These are phyloP conservation scores for Penicillium lividum DNA, from an alignment of 495 filamentous ascomycete genomes.

Conservation along the genomic window DNA sequence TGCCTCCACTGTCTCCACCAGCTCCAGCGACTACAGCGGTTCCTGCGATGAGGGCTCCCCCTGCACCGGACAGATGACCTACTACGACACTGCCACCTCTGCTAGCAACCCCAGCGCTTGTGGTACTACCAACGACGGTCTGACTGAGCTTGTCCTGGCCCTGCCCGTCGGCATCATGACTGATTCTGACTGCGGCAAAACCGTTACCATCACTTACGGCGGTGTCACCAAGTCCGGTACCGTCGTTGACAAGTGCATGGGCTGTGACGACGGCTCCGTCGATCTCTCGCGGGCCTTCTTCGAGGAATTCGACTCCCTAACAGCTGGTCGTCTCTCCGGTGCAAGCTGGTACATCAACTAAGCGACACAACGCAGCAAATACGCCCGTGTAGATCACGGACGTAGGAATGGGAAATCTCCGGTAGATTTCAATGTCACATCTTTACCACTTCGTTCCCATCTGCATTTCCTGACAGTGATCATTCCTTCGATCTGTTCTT, in stretches of 20 bases:
- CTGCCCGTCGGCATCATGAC: constrained; percentile 54
- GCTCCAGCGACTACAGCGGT: constrained; percentile 31
- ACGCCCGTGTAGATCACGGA: constrained; percentile 25
- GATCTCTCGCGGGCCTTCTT: constrained; percentile 51
- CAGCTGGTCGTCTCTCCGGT: constrained; percentile 33
- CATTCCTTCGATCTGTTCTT: constrained; percentile 11
- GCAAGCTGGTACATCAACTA: constrained; percentile 43
- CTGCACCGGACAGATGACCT: constrained; percentile 45
- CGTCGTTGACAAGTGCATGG: constrained; percentile 76
- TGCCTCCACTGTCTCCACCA: constrained; percentile 16
- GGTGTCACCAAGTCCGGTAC: constrained; percentile 57
- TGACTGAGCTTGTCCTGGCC: constrained; percentile 45
- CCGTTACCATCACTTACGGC: constrained; percentile 57
- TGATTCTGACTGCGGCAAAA: constrained; percentile 65
- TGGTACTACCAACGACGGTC: constrained; percentile 44
- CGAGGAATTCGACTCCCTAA: constrained; percentile 30
- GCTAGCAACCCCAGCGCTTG: constrained; percentile 44
- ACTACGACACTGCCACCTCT: constrained; percentile 47
- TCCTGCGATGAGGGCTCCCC: constrained; percentile 38
- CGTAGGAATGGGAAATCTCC: constrained; percentile 18
- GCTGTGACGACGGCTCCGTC: constrained; percentile 53
- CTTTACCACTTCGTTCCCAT: constrained; percentile 7
- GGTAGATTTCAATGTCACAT: constrained; percentile 26
- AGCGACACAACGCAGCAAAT: background rate
- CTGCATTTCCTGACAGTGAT: background rate